phyloP scores from a whole-genome alignment of 768 basidiomycete species.

The Termitomyces sp. region DNA sequence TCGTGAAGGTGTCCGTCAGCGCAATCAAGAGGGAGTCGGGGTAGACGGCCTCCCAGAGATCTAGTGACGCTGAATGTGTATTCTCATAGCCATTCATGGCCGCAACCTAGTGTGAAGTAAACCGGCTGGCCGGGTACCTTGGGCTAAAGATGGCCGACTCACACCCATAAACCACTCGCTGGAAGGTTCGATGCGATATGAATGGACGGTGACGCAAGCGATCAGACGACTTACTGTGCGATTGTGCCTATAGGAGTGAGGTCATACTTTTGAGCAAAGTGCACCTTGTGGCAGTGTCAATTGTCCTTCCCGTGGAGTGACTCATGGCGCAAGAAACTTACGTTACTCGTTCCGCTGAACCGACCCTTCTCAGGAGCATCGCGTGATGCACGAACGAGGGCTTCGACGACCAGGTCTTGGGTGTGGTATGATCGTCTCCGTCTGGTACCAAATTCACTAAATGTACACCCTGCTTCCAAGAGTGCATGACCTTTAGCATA shows the following conservation, averaged over 20 bases:
- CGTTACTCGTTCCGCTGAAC: slow-evolving; percentile 89
- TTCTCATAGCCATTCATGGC: slow-evolving; percentile 81
- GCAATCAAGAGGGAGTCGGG: slow-evolving; percentile 62
- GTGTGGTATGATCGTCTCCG: slow-evolving; percentile 69
- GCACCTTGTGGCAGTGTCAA: slow-evolving; percentile 48
- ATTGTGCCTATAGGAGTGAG: slow-evolving; percentile 76
- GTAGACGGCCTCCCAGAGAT: slow-evolving; percentile 85
- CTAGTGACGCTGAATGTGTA: slow-evolving; percentile 71
- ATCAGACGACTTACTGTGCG: slow-evolving; percentile 61
- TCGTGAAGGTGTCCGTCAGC: slow-evolving; percentile 94
- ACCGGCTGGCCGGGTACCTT: not conserved
- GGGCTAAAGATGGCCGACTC: slow-evolving; percentile 24
- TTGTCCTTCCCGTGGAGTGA: slow-evolving; percentile 5
- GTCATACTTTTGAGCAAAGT: slow-evolving; percentile 78
- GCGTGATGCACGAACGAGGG: slow-evolving; percentile 63
- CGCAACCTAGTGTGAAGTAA: slow-evolving; percentile 54
- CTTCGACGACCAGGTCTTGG: slow-evolving; percentile 76
- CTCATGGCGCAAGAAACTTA: slow-evolving; percentile 30
- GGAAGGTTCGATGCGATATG: slow-evolving; percentile 2
- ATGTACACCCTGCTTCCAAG: slow-evolving; percentile 59
- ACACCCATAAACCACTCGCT: slow-evolving; percentile 95
- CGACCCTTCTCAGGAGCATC: slow-evolving; percentile 49
- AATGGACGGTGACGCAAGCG: not conserved
- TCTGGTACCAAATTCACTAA: slow-evolving; percentile 89
- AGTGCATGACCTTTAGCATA: slow-evolving; percentile 68